phyloP scores from a whole-genome alignment of 257 asterid genomes.

The Marsdenia floribunda region DNA sequence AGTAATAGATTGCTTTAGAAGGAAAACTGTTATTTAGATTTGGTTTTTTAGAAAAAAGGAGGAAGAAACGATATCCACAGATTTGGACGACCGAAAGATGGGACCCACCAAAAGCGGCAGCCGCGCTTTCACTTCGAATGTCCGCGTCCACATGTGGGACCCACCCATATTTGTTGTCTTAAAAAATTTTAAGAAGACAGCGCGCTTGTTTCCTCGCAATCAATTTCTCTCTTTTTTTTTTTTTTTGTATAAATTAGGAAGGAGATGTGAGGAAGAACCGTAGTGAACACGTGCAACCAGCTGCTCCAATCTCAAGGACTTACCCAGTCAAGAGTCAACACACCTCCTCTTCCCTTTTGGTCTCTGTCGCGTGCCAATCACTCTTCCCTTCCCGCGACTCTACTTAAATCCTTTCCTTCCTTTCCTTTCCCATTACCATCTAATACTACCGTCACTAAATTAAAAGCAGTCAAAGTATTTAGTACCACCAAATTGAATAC shows the following conservation, averaged over 20 bases:
- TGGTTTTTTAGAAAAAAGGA: not conserved
- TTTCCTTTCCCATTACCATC: too few species aligned
- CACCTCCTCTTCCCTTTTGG: not conserved
- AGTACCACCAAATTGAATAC: too few species aligned
- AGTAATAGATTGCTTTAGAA: not conserved
- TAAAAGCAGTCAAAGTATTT: slow-evolving; percentile 3
- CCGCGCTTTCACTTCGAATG: slow-evolving; percentile 21
- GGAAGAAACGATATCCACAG: slow-evolving; percentile 12
- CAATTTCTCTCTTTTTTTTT: not conserved
- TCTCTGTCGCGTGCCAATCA: not conserved
- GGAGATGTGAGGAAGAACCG: slow-evolving; percentile 8
- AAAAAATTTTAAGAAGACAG: too few species aligned
- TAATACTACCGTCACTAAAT: too few species aligned
- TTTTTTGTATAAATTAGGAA: not conserved
- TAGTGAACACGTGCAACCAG: slow-evolving; percentile 13
- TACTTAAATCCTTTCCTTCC: not conserved
- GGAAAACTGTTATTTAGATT: not conserved
- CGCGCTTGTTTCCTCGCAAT: slow-evolving; percentile 7
- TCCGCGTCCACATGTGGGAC: slow-evolving; percentile 18
- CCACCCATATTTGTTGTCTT: slow-evolving; percentile 3
- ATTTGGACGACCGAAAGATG: slow-evolving; percentile 19
- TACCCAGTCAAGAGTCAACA: slow-evolving; percentile 21
- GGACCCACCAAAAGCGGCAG: slow-evolving; percentile 23
- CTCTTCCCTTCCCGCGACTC: not conserved
- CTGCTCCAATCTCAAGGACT: slow-evolving; percentile 16